A percentile compares a stretch with the other conserved stretches of the same genome.
phyloP scores from a whole-genome alignment of 148 eudicot species.

The Bassia scoparia region DNA sequence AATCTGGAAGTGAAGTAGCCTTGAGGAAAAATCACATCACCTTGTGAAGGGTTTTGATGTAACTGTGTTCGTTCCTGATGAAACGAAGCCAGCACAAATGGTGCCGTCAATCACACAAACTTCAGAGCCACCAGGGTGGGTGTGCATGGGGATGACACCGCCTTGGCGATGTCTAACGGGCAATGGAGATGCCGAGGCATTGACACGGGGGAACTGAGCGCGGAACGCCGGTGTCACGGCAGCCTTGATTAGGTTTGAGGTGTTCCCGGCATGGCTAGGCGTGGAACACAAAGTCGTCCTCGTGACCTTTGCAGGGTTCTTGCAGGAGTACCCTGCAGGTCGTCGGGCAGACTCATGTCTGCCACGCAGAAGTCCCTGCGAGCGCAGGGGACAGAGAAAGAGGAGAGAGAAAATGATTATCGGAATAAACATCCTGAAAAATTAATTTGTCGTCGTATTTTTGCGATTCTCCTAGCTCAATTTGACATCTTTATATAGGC shows the following conservation, averaged over 20 bases:
- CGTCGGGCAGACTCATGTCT: conserved; percentile 36
- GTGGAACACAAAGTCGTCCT: conserved; percentile 47
- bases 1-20: conserved; percentile 79
- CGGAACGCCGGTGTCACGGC: conserved; percentile 74
- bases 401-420: conserved; percentile 40
- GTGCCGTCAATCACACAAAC: conserved; percentile 48
- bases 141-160: conserved; percentile 86
- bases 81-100: conserved; percentile 63
- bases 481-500: background rate
- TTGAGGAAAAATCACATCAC: conserved; percentile 75
- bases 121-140: conserved; percentile 70
- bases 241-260: conserved; percentile 60
- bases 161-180: conserved; percentile 63
- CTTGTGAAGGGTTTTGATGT: conserved; percentile 40
- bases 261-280: conserved; percentile 56
- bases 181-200: conserved; percentile 71
- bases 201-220: conserved; percentile 67
- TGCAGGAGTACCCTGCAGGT: conserved; percentile 84
- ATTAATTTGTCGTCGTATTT: too few species aligned
- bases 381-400: conserved; percentile 32
- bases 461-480: background rate
- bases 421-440: conserved; percentile 53
- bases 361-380: conserved; percentile 73
- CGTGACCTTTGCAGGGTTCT: conserved; percentile 42
- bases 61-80: conserved; percentile 48